Evolutionary conservation across 495 filamentous ascomycete genomes (phyloP).

Genomic region (Penicillium pulvis): DNA sequence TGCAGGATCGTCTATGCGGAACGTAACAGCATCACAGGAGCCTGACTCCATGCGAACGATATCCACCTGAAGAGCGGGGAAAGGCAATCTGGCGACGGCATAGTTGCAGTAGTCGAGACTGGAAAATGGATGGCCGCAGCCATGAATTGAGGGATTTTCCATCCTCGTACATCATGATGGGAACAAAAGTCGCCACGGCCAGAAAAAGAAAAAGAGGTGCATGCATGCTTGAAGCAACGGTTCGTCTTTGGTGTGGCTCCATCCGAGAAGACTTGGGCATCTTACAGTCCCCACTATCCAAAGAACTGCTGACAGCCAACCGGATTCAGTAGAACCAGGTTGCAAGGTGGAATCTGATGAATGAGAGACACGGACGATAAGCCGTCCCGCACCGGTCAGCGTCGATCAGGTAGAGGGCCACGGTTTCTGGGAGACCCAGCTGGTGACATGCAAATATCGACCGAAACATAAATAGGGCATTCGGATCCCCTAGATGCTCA

Average conservation of each 20-base stretch:
- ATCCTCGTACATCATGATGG: slow-evolving; percentile 30
- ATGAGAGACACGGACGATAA: slow-evolving; percentile 41
- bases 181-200: slow-evolving; percentile 39
- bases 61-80: slow-evolving; percentile 40
- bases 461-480: slow-evolving; percentile 52
- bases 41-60: slow-evolving; percentile 31
- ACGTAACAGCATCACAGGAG: slow-evolving; percentile 31
- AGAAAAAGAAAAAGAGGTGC: slow-evolving; percentile 28
- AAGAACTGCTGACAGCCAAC: slow-evolving; percentile 39
- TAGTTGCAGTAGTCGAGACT: slow-evolving; percentile 40
- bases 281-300: slow-evolving; percentile 41
- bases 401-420: slow-evolving; percentile 37
- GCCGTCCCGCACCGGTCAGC: slow-evolving; percentile 39
- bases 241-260: slow-evolving; percentile 36
- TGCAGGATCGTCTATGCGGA: slow-evolving; percentile 45
- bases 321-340: slow-evolving; percentile 33
- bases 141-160: slow-evolving; percentile 49
- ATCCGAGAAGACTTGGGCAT: slow-evolving; percentile 39
- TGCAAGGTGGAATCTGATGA: slow-evolving; percentile 34
- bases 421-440: slow-evolving; percentile 14
- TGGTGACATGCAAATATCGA: slow-evolving; percentile 32
- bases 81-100: slow-evolving; percentile 32
- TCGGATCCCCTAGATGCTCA: slow-evolving; percentile 31
- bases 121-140: slow-evolving; percentile 26
- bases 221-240: slow-evolving; percentile 47